Evolutionary conservation across 176 grass and related monocot species (phyloP).

Genomic region (Hyparrhenia diplandra): DNA sequence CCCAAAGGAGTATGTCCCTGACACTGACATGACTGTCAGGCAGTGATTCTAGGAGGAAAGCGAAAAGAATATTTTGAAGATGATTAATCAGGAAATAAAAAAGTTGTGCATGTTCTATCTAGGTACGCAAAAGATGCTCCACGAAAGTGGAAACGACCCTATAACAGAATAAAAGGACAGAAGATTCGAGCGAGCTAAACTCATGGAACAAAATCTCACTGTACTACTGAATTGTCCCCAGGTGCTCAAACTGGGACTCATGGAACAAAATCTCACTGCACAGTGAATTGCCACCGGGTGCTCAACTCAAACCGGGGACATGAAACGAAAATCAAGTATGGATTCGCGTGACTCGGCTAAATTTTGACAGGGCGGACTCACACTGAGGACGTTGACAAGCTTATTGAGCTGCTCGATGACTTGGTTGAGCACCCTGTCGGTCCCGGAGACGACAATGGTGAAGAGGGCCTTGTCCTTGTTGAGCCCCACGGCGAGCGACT

Average conservation of each 20-base stretch:
- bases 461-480: constrained; percentile 97
- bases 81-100: background rate
- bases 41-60: background rate
- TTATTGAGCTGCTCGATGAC: constrained; percentile 95
- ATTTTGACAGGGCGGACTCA: background rate
- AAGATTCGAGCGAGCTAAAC: background rate
- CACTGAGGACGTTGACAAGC: constrained; percentile 81
- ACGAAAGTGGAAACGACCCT: background rate
- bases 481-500: constrained; percentile 94
- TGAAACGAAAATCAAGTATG: background rate
- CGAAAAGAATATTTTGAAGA: background rate
- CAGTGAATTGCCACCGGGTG: background rate
- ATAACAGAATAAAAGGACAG: background rate
- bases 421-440: constrained; percentile 67
- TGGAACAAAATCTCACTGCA: too few relatives aligned
- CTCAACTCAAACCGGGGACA: background rate
- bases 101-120: background rate
- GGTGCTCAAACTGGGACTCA: background rate
- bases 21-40: background rate
- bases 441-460: constrained; percentile 92
- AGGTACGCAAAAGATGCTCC: background rate
- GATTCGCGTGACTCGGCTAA: background rate
- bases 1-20: background rate
- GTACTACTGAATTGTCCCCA: background rate
- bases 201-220: background rate